Base-by-base conservation (phyloP, 2,329 filamentous ascomycete species). In the Sporothrix mexicana region DNA sequence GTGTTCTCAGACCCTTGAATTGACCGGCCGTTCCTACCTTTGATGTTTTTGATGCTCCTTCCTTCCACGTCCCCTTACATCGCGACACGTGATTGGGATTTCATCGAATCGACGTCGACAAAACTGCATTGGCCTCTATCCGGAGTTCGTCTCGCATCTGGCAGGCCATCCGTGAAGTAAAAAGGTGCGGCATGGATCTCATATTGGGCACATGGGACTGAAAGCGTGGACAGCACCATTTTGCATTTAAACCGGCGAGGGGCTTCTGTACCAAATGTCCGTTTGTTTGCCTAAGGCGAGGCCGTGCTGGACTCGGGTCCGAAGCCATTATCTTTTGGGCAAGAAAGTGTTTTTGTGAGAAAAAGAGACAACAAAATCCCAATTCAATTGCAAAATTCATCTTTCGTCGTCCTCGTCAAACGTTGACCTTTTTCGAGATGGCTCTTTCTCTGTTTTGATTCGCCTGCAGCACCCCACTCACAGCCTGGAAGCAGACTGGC, bases 401-500 rank as follows among this genome's bases (percentile, higher is more conserved):
- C 25, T 30, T 3, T 30, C 8, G 7, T 59, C 10, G 47, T 49
- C 47, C 3, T 53, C 51, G 55, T 62, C 30, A 13, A 25, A 25
- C 47, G 41, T 47, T 51, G 64, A n/a, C 15, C 43, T 17, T 17
- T 30, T 17, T 30, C 43, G 43, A 47, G 12, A 12, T 25, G 13
- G 43, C 43, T 30, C 43, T 17, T 36, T 36, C 30, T 36, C 30
- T 36, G 30, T 36, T 36, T 30, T 66, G 62, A 30, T 49, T 66
- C 62, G 62, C 43, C 62, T 13, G n/a, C 12, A 49, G 13, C 17
- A 20, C 43, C 64, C 64, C 64, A 67, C 64, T 51, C 47, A 9
- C 64, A 6, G 23, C 6, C 36, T 23, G 36, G 36, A 17, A 23
- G 51, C 20, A 23, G n/a, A 23, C n/a, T 25, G 51, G 30, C 20